A percentile compares a stretch with the other conserved stretches of the same genome.
phyloP scores from a whole-genome alignment of 345 rosid genomes.

The Euphorbia tirucalli region DNA sequence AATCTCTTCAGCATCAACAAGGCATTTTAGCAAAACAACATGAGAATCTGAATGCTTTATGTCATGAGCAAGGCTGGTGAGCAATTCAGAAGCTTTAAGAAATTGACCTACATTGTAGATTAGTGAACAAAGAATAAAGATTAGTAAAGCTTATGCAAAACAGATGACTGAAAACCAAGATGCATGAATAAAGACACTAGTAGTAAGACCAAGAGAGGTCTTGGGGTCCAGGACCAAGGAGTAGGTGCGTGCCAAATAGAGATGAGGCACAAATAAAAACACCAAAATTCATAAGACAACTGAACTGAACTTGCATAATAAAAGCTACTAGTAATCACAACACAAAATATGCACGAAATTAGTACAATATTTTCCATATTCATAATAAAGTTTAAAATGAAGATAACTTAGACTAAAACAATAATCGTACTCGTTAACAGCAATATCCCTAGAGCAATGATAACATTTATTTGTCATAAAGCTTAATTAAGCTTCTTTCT shows the following conservation, averaged over 20 bases:
- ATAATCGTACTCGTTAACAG: not conserved
- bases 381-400: not conserved
- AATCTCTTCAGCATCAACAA: constrained; percentile 56
- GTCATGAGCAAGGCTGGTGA: constrained; percentile 36
- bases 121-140: not conserved
- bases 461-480: not conserved
- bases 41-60: constrained; percentile 44
- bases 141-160: not conserved
- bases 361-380: not conserved
- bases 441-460: not conserved
- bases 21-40: constrained; percentile 50
- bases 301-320: not conserved
- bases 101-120: constrained; percentile 43
- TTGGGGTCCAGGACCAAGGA: too few species aligned
- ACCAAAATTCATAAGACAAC: not conserved
- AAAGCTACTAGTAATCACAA: not conserved
- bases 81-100: constrained; percentile 43
- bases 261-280: too few species aligned
- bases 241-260: too few species aligned
- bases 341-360: not conserved
- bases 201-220: too few species aligned
- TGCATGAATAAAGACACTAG: too few species aligned
- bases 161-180: not conserved
- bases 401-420: not conserved
- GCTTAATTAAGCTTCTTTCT: not conserved